Conservation (phyloP, 768 basidiomycete species). For the Pisolithus microcarpus region DNA sequence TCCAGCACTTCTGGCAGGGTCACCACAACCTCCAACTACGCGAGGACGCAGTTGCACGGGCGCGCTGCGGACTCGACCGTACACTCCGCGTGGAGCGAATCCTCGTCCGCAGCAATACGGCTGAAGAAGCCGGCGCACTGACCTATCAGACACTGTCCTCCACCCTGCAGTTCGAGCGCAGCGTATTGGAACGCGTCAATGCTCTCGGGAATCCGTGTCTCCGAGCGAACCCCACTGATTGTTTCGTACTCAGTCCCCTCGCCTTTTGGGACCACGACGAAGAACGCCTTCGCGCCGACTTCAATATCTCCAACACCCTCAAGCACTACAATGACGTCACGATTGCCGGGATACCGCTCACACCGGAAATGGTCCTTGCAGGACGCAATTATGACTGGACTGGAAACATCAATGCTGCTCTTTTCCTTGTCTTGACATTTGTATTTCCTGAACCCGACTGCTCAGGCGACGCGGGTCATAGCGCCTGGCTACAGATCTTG, state of each 20-base stretch:
- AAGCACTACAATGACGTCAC: conserved; percentile 45
- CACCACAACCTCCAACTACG: conserved; percentile 56
- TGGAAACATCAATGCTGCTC: conserved; percentile 54
- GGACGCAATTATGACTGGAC: conserved; percentile 50
- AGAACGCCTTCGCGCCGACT: conserved; percentile 43
- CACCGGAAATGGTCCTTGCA: conserved; percentile 71
- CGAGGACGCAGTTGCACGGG: conserved; percentile 64
- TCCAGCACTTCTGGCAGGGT: conserved; percentile 66
- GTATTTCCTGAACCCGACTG: conserved; percentile 76
- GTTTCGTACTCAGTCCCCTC: conserved; percentile 67
- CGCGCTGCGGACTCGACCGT: conserved; percentile 61
- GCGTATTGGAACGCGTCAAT: conserved; percentile 40
- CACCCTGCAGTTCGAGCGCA: conserved; percentile 56
- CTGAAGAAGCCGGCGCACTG: conserved; percentile 43
- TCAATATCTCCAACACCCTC: conserved; percentile 54
- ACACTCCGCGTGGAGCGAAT: conserved; percentile 75
- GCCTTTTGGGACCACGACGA: conserved; percentile 69
- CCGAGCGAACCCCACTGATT: conserved; percentile 42
- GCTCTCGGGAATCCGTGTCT: conserved; percentile 47
- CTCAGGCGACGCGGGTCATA: conserved; percentile 52
- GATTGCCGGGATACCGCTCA: conserved; percentile 57
- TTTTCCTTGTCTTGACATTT: conserved; percentile 72
- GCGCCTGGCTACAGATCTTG: conserved; percentile 55
- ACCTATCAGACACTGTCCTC: conserved; percentile 56
- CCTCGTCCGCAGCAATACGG: conserved; percentile 49